These are phyloP conservation scores for Naganishia friedmannii DNA, from an alignment of 768 basidiomycete species.

Conservation along the genomic window DNA sequence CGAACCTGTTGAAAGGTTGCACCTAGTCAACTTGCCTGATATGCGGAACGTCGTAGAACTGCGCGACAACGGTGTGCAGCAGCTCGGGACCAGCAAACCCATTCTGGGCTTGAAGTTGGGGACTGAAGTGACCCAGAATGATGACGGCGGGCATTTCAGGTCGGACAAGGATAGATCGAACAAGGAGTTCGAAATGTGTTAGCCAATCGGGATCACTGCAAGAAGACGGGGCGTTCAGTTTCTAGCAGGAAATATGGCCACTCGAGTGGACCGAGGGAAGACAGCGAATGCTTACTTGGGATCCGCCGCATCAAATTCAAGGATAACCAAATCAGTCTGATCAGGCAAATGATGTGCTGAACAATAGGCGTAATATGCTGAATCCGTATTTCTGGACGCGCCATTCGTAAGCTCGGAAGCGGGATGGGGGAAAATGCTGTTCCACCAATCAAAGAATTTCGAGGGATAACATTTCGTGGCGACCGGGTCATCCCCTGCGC, in stretches of 20 bases:
- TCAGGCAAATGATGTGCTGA: conserved; percentile 90
- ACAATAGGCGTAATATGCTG: conserved; percentile 93
- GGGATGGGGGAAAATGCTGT: conserved; percentile 93
- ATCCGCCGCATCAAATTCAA: conserved; percentile 93
- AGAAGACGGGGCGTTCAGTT: neutral
- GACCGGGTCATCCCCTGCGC: conserved; percentile 85
- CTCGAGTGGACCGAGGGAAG: no score
- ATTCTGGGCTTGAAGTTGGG: conserved; percentile 71
- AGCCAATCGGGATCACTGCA: conserved; percentile 66
- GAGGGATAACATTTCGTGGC: conserved; percentile 83
- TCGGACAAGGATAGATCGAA: conserved; percentile 84
- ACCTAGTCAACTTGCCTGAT: conserved; percentile 58
- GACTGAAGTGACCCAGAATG: conserved; percentile 90
- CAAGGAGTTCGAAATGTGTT: conserved; percentile 85
- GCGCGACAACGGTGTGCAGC: conserved; percentile 83
- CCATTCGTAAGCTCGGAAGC: conserved; percentile 97
- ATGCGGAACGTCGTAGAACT: conserved; percentile 96
- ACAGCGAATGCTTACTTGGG: conserved; percentile 63
- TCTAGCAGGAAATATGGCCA: no score
- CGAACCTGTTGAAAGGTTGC: neutral
- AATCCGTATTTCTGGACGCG: conserved; percentile 85
- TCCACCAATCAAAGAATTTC: conserved; percentile 97
- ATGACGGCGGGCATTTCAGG: conserved; percentile 88
- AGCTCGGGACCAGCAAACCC: conserved; percentile 89
- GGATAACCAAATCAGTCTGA: conserved; percentile 84